Evolutionary conservation across 768 basidiomycete species (phyloP).

Genomic region (Pulveroboletus sp.): DNA sequence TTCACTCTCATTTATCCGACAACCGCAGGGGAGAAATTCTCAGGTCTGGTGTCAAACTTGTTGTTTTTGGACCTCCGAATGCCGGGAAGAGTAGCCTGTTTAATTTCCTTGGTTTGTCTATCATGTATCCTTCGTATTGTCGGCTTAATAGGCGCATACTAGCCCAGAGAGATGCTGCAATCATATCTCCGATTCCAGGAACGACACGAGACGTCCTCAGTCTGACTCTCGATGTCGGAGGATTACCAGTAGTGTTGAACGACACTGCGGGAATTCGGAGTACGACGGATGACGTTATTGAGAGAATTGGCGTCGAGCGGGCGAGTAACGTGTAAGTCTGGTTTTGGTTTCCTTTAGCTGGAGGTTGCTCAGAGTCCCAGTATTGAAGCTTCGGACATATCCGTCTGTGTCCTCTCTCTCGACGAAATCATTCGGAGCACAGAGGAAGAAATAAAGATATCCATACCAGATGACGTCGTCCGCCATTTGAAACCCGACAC

Average conservation of each 20-base stretch:
- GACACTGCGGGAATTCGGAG: conserved; percentile 84
- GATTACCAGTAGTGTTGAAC: conserved; percentile 72
- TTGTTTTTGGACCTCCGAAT: conserved; percentile 91
- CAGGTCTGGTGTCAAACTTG: conserved; percentile 74
- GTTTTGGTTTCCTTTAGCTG: neutral
- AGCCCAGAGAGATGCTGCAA: conserved; percentile 87
- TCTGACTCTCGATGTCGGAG: conserved; percentile 83
- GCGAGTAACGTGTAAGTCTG: conserved; percentile 61
- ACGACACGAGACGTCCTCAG: conserved; percentile 88
- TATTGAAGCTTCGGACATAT: conserved; percentile 61
- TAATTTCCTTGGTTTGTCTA: conserved; percentile 68
- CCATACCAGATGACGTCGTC: conserved; percentile 45
- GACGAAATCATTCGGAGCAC: conserved; percentile 35
- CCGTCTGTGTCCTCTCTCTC: conserved; percentile 78
- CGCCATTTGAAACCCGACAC: conserved; percentile 54
- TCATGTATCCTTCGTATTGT: neutral
- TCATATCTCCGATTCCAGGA: conserved; percentile 82
- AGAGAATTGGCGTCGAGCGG: conserved; percentile 76
- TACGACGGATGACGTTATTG: conserved; percentile 62
- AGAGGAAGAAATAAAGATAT: conserved; percentile 13
- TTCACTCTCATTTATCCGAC: conserved; percentile 60
- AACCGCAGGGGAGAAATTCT: conserved; percentile 78
- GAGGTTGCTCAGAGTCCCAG: conserved; percentile 35
- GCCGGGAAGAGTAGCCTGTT: conserved; percentile 90
- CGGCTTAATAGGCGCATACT: neutral